Evolutionary conservation across 2,329 filamentous ascomycete genomes (phyloP).

Genomic region (Nigrospora osmanthi): DNA sequence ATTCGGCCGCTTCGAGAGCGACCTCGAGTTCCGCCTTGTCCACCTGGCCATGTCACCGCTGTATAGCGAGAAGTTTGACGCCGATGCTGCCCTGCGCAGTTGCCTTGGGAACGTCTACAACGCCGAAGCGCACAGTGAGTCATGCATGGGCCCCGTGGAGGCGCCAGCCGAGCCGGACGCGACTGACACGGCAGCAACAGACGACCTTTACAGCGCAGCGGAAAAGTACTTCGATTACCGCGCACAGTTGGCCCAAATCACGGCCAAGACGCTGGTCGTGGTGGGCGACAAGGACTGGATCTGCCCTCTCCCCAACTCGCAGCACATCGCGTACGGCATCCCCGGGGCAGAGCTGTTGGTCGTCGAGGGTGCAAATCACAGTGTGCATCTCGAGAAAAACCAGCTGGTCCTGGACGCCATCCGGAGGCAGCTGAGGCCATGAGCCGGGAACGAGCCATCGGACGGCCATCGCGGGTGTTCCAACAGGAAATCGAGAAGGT

Average conservation of each 20-base stretch:
- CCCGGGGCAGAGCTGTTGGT: conserved; percentile 18
- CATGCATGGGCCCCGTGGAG: too few species aligned
- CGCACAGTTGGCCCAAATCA: conserved; percentile 17
- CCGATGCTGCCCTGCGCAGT: conserved; percentile 20
- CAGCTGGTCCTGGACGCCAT: conserved; percentile 18
- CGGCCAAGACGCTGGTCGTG: conserved; percentile 25
- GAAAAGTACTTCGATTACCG: conserved; percentile 31
- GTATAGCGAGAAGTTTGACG: conserved; percentile 25
- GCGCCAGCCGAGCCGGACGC: neutral
- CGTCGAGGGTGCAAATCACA: conserved; percentile 23
- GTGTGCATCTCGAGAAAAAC: conserved; percentile 26
- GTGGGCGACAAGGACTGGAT: conserved; percentile 31
- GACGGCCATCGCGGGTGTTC: too few species aligned
- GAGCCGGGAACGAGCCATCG: too few species aligned
- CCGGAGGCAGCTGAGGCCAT: conserved; percentile 4
- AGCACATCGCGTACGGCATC: conserved; percentile 18
- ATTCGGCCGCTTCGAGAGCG: conserved; percentile 26
- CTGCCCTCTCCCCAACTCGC: conserved; percentile 25
- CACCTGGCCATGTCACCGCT: conserved; percentile 27
- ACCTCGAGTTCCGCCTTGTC: conserved; percentile 27
- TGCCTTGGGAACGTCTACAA: conserved; percentile 22
- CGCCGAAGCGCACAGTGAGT: conserved; percentile 26
- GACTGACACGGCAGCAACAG: conserved; percentile 6
- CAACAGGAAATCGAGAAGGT: too few species aligned
- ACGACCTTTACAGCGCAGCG: conserved; percentile 23